phyloP scores from a whole-genome alignment of 2,329 filamentous ascomycete genomes.

The Colletotrichum salicis region DNA sequence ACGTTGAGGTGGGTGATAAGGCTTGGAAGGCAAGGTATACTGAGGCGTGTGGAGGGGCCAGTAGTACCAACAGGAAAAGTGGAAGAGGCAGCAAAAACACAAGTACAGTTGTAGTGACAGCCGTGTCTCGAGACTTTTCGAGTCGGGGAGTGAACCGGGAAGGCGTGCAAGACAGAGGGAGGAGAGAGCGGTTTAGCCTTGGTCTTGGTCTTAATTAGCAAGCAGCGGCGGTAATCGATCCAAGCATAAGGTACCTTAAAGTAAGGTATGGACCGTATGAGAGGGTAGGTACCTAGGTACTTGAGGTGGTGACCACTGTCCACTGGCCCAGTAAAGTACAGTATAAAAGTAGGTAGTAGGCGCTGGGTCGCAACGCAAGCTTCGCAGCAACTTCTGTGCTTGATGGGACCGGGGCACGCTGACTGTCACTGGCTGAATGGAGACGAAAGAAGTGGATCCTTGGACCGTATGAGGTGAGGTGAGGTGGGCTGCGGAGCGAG shows the following conservation, averaged over 20 bases:
- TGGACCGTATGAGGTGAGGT: not conserved
- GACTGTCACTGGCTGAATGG: constrained; percentile 14
- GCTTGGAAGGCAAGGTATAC: not conserved
- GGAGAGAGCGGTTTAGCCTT: not conserved
- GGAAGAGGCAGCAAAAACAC: not conserved
- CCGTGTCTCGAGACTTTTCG: constrained; percentile 2
- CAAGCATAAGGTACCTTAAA: constrained; percentile 8
- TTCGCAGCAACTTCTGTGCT: constrained; percentile 1
- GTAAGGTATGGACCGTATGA: not conserved
- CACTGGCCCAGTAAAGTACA: not conserved
- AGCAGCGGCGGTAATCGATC: constrained; percentile 16
- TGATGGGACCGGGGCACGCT: not conserved
- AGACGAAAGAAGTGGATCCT: constrained; percentile 1
- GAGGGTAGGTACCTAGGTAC: not conserved
- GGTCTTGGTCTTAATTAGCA: not conserved
- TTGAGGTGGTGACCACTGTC: not conserved
- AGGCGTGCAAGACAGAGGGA: not conserved
- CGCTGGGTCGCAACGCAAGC: constrained; percentile 4
- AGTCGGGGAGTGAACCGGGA: not conserved
- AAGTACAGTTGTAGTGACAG: not conserved
- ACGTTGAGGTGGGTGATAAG: not conserved
- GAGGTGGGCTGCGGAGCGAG: not conserved
- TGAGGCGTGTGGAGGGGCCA: not conserved
- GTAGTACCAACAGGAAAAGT: not conserved
- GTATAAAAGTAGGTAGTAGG: not conserved